Percentiles rank a stretch among this genome's conserved stretches.
phyloP scores from a whole-genome alignment of 805 yeast genomes.

The Gaillardinia entomophila region DNA sequence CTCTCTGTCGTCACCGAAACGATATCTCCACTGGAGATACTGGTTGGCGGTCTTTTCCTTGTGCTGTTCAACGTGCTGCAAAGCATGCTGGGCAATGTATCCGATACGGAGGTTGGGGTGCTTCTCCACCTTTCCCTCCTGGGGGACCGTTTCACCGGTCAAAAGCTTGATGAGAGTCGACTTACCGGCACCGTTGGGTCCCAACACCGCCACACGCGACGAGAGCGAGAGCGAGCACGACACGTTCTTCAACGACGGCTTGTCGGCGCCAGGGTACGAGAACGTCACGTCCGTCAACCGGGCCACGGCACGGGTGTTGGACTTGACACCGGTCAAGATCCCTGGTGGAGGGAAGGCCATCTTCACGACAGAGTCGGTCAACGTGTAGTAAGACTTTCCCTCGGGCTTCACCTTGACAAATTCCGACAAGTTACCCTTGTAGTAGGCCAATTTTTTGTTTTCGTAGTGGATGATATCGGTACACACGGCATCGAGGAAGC shows the following conservation, averaged over 20 bases:
- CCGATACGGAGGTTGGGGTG: conserved; percentile 98
- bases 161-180: conserved; percentile 89
- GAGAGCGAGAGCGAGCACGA: conserved; percentile 89
- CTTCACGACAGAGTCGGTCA: conserved; percentile 86
- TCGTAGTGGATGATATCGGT: conserved; percentile 96
- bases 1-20: conserved; percentile 97
- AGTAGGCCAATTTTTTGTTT: conserved; percentile 87
- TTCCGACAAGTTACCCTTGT: conserved; percentile 91
- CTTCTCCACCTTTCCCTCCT: conserved; percentile 86
- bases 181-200: conserved; percentile 99
- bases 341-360: conserved; percentile 99
- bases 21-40: conserved; percentile 96
- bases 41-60: conserved; percentile 97
- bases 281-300: conserved; percentile 81
- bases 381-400: conserved; percentile 91
- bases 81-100: conserved; percentile 97
- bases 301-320: conserved; percentile 90
- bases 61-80: conserved; percentile 95
- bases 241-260: conserved; percentile 73
- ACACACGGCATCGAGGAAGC: conserved; percentile 91
- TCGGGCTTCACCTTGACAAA: conserved; percentile 92
- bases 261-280: conserved; percentile 81
- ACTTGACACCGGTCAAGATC: conserved; percentile 92
- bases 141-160: conserved; percentile 88
- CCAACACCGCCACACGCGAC: conserved; percentile 94